Evolutionary conservation across 2,329 filamentous ascomycete genomes (phyloP), one percentile per base, ranked within the genome.

Genomic region (Epichloe sibirici): DNA sequence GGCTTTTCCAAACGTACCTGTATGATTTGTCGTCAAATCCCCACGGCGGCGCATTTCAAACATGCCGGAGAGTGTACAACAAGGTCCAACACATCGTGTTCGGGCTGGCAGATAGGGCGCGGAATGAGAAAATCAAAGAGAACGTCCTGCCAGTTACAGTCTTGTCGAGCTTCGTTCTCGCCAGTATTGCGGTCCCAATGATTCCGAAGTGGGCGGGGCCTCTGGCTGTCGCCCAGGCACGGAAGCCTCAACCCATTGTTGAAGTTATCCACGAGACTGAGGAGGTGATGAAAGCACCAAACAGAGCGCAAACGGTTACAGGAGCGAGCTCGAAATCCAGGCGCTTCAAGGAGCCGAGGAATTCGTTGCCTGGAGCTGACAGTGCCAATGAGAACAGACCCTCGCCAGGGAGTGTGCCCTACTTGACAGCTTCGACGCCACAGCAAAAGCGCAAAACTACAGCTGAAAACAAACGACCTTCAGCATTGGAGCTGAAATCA

Each of bases 61-160:
- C 86, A 48, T 91, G 88, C 64, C 81, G 86, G 55, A 76, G 88
- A 62, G 82, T 93, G 59, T 91, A 90, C 72, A 93, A 93, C 70
- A 89, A 88, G 69, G 86, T 93, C 40, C 88, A 93, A 69, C 83
- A 88, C 67, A 88, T 93, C 60, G 87, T 93, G 28, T 93, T 93
- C 66, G 88, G 88, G 21, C 75, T 86, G 25, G 77, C 83, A 37
- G 87, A 91, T 62, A 76, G 78, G 28, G 75, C 76, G 55, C 78
- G 82, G 53, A 76, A 82, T 58, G 85, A 89, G 61, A 85, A 84
- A 70, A 90, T 93, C 65, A 85, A 82, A 64, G 87, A 91, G 68
- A 93, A 93, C 65, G 76, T 86, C 5, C 68, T 91, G 40, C 88
- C 88, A 7, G 86, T 91, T 51, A 88, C 86, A 6, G 83, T 93